Base-by-base conservation (phyloP, 108 stramenopile species). In the Discostella stelligeroides region DNA sequence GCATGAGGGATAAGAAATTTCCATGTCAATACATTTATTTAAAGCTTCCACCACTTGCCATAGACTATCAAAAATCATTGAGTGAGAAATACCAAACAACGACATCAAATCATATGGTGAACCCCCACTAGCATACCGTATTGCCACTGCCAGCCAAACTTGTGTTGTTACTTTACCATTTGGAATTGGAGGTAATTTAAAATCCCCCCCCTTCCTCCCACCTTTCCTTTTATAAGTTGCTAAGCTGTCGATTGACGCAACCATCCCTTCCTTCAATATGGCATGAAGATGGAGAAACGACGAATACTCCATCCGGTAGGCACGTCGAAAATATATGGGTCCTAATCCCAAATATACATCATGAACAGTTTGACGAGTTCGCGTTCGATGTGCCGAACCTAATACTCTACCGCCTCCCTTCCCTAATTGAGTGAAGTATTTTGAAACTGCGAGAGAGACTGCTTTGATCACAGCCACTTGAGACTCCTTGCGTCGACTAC, bases 101-200 rank as follows among this genome's bases (percentile, higher is more conserved):
- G 39, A 27, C 41, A 17, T 51, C 28, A 77, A 59, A 41, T 71
- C 69, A 56, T 71, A 71, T 4, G 46, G 30, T 17, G 20, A 45
- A 25, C 66, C 76, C 29, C 69, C 69, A 30, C 69, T 62, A 37
- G 71, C 70, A 37, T 71, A 77, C 18, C 62, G 62, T 28, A 77
- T 23, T 9, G 70, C 50, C 23, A 11, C 24, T 27, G 46, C 63
- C 12, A 77, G 53, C 14, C 69, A 40, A 27, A 56, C 42, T 15
- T 20, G 21, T 20, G 30, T 43, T 21, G 43, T 28, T 28, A 68
- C 61, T 3, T 14, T 29, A 4, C 66, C 68, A 56, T 76, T 76
- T 28, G 69, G 69, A 47, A 54, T 27, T 28, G 64, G 63, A 25
- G 47, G 54, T 47, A 47, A 46, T 12, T 12, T 25, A 27, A 25